Conservation (phyloP, 78 protist genomes). For the Protostelium mycophagum region DNA sequence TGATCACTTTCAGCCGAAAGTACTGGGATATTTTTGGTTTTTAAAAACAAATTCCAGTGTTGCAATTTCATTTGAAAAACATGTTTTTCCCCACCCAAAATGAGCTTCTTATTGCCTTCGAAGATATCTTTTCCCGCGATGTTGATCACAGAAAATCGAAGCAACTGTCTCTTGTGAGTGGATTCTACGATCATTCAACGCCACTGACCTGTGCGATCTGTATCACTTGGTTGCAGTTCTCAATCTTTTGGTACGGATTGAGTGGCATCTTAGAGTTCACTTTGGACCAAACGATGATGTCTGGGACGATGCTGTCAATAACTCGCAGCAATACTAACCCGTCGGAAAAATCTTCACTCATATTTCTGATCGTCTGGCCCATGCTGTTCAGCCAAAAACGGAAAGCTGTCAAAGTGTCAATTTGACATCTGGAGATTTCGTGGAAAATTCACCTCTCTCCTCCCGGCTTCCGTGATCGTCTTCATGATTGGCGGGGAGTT, state of each 20-base stretch:
- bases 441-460: neutral
- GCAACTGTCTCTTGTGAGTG: constrained; percentile 34
- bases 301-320: constrained; percentile 47
- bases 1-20: neutral
- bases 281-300: constrained; percentile 31
- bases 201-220: neutral
- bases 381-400: neutral
- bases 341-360: constrained; percentile 50
- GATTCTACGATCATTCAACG: neutral
- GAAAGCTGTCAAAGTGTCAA: neutral
- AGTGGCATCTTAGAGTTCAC: constrained; percentile 34
- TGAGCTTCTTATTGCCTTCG: constrained; percentile 39
- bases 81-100: constrained; percentile 7
- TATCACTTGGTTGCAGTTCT: constrained; percentile 77
- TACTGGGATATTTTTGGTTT: neutral
- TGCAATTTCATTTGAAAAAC: too few species aligned
- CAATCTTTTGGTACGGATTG: constrained; percentile 50
- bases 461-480: neutral
- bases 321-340: constrained; percentile 57
- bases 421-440: neutral
- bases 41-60: constrained; percentile 28
- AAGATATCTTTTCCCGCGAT: constrained; percentile 62
- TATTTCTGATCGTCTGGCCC: constrained; percentile 13
- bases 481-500: neutral
- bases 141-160: constrained; percentile 60